Base-by-base conservation (phyloP, 192 early-diverging fungal species). In the Backusella sp. region DNA sequence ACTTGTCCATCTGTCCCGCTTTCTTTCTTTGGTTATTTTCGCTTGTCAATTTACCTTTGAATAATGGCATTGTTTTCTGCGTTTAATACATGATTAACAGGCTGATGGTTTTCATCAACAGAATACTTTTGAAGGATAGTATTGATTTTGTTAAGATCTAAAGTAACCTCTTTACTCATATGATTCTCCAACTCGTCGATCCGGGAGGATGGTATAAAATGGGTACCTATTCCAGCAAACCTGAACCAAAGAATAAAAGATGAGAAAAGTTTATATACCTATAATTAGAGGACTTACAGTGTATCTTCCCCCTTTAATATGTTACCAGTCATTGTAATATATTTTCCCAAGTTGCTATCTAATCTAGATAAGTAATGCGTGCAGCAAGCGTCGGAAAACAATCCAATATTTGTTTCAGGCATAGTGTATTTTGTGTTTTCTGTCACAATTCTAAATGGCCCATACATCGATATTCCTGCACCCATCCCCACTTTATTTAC, bases 361-460 rank as follows among this genome's bases (percentile, higher is more conserved):
- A 99, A 79, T 14, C 96, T 88, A 21, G 98, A 91, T 72, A 99
- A 80, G 79, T 97, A 98, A 84, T 97, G 97, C 12, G 92, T 90
- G 6, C 92, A 95, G 30, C 0, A 35, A 96, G 96, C 3, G 98
- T 98, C 98, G 19, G 96, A 96, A 79, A 98, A 96, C 26, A 96
- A 84, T 6, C 98, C 98, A 71, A 99, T 99, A 67, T 86, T 88
- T 12, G 95, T 95, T 80, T 99, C 98, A 6, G 98, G 97, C 96
- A 99, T 98, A n/a, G 96, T 91, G 81, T 98, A 97, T 59, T 96
- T 78, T 6, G 98, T 96, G 36, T 93, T 91, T 82, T 99, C 97
- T 28, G 95, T 98, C 6, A 96, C 97, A 68, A 99, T 92, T 32
- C 97, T 85, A 87, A 99, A 98, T 19, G 96, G 92, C 3, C 91